Conservation (phyloP, 2,329 filamentous ascomycete genomes). For the Colletotrichum neosansevieriae region DNA sequence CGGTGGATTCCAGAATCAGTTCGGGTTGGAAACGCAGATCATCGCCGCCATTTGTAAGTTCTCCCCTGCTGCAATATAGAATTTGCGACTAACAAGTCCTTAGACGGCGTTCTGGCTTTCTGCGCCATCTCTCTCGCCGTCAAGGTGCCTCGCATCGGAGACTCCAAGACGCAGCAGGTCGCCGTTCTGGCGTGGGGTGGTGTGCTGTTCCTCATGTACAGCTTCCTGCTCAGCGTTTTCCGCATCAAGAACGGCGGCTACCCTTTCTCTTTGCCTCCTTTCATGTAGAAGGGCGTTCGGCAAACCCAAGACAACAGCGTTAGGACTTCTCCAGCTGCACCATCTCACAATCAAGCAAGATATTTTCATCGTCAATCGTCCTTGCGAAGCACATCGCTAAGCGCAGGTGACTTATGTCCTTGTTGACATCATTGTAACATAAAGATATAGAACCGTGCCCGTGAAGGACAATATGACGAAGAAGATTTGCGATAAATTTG, state of each 20-base stretch:
- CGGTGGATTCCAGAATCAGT: constrained; percentile 91
- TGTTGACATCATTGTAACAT: constrained; percentile 25
- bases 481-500: neutral
- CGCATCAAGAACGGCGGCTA: constrained; percentile 95
- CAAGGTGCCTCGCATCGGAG: constrained; percentile 90
- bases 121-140: constrained; percentile 90
- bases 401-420: neutral
- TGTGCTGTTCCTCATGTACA: constrained; percentile 86
- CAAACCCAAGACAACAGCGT: neutral
- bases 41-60: constrained; percentile 91
- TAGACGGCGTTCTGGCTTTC: constrained; percentile 81
- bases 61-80: constrained; percentile 20
- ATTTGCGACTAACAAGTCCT: constrained; percentile 58
- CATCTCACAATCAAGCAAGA: neutral
- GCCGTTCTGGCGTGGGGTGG: constrained; percentile 84
- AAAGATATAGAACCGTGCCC: constrained; percentile 8
- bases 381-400: neutral
- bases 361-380: neutral
- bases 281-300: constrained; percentile 64
- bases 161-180: constrained; percentile 82
- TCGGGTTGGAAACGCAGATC: constrained; percentile 95
- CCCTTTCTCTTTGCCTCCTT: constrained; percentile 93
- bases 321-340: neutral
- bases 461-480: neutral
- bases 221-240: constrained; percentile 94